These are phyloP conservation scores for Carex kokanica DNA, from an alignment of 176 grass and related monocot genomes.

Conservation along the genomic window DNA sequence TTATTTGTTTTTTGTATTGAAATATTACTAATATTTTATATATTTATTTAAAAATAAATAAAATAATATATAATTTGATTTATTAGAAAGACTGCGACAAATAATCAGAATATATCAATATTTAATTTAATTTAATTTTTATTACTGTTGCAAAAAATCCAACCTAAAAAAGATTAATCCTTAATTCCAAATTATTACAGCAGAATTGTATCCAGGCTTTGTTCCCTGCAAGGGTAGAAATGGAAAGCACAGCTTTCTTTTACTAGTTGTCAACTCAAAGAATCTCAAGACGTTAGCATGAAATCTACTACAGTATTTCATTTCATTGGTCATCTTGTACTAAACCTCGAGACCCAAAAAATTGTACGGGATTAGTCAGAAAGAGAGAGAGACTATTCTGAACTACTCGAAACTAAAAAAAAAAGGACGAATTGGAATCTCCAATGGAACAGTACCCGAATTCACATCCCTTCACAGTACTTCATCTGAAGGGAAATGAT, in stretches of 20 bases:
- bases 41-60: too few species aligned
- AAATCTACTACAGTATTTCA: constrained; percentile 3
- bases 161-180: too few species aligned
- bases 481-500: not conserved
- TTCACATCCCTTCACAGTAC: too few species aligned
- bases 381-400: not conserved
- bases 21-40: too few species aligned
- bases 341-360: constrained; percentile 27
- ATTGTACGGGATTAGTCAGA: constrained; percentile 32
- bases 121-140: too few species aligned
- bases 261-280: constrained; percentile 26
- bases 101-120: too few species aligned
- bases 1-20: too few species aligned
- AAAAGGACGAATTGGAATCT: constrained; percentile 15
- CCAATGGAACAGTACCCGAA: constrained; percentile 32
- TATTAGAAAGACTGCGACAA: too few species aligned
- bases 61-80: too few species aligned
- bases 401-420: constrained; percentile 11
- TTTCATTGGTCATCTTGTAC: not conserved
- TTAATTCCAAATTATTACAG: too few species aligned
- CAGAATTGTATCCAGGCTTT: too few species aligned
- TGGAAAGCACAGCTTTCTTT: not conserved
- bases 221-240: not conserved
- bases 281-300: not conserved
- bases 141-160: too few species aligned